These are phyloP conservation scores for Tricholoma furcatifolium DNA, from an alignment of 768 basidiomycete genomes.

Conservation along the genomic window DNA sequence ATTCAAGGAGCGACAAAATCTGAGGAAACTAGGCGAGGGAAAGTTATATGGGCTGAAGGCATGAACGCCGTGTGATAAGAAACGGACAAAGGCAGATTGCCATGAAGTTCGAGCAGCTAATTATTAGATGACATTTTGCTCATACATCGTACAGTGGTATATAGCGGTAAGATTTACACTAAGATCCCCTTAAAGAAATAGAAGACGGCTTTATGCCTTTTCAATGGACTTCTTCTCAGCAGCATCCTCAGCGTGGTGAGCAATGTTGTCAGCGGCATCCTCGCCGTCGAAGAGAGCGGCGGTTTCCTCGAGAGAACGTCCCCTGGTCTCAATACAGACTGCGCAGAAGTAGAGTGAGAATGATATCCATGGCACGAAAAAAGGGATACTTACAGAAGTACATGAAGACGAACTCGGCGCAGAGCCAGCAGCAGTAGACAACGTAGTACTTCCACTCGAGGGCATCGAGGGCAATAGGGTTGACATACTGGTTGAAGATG, in stretches of 20 bases:
- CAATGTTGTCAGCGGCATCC: conserved; percentile 34
- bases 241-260: not conserved
- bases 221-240: conserved; percentile 16
- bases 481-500: conserved; percentile 20
- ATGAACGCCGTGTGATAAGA: no score
- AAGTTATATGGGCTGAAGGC: no score
- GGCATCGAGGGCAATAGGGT: conserved; percentile 21
- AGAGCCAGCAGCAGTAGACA: conserved; percentile 71
- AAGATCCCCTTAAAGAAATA: no score
- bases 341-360: not conserved
- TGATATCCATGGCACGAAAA: not conserved
- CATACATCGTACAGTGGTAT: not conserved
- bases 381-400: conserved; percentile 47
- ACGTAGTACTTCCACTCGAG: conserved; percentile 80
- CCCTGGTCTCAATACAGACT: conserved; percentile 68
- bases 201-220: no score
- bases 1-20: no score
- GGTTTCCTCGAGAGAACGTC: conserved; percentile 77
- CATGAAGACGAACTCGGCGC: conserved; percentile 60
- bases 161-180: no score
- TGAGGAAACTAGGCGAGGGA: no score
- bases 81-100: no score
- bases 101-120: no score
- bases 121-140: no score
- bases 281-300: conserved; percentile 76